Conservation (phyloP, 1,284 basidiomycete species). For the Puccinia horiana region DNA sequence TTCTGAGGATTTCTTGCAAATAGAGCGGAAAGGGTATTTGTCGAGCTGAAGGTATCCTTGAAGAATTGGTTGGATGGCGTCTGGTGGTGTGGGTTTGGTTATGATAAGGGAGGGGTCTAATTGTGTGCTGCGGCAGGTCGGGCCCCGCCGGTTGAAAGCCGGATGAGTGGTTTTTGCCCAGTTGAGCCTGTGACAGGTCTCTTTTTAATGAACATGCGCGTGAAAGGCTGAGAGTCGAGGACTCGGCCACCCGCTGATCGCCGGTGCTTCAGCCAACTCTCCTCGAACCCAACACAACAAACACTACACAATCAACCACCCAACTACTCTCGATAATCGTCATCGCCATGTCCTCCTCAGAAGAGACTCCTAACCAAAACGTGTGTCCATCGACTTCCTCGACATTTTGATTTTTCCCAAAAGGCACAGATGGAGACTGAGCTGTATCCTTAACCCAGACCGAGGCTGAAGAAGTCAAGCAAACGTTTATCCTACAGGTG, state of each 20-base stretch:
- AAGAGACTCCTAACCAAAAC: conserved; percentile 5
- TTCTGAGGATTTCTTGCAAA: background rate
- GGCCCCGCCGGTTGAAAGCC: background rate
- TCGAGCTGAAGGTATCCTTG: background rate
- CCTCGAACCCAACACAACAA: background rate
- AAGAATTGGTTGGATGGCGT: background rate
- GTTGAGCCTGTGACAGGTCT: background rate
- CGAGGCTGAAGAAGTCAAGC: conserved; percentile 15
- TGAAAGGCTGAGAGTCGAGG: background rate
- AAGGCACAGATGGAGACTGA: background rate
- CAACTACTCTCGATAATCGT: background rate
- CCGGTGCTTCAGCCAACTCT: background rate
- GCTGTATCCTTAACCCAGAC: background rate
- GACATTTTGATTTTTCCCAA: background rate
- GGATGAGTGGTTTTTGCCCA: background rate
- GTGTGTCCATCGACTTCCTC: background rate
- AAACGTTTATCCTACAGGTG: conserved; percentile 34
- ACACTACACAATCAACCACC: background rate
- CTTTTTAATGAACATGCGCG: background rate
- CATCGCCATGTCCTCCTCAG: background rate
- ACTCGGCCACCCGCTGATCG: background rate
- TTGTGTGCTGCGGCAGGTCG: background rate
- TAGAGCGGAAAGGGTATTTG: background rate
- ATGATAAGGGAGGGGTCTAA: background rate
- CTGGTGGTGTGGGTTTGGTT: background rate